Evolutionary conservation across 257 asterid genomes (phyloP).

Genomic region (Solanum stenotomum): DNA sequence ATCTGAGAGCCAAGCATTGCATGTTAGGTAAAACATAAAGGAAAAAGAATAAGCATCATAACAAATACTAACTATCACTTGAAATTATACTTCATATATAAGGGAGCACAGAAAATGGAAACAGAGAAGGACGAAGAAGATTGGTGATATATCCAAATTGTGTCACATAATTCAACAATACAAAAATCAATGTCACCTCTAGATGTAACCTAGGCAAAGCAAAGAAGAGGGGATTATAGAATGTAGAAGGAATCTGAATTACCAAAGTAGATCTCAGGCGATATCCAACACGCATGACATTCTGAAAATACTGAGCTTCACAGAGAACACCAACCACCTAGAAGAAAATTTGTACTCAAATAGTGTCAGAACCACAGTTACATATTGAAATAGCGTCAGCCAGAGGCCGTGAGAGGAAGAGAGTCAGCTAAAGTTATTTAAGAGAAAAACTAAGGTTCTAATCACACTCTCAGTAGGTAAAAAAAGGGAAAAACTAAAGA

Average conservation of each 20-base stretch:
- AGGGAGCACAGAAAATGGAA: background rate
- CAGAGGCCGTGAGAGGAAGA: background rate
- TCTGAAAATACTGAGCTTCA: conserved; percentile 96
- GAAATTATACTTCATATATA: background rate
- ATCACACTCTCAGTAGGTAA: background rate
- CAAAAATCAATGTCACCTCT: background rate
- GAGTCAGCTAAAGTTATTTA: background rate
- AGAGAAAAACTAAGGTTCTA: background rate
- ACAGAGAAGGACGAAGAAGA: background rate
- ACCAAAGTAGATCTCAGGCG: conserved; percentile 91
- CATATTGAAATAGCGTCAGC: background rate
- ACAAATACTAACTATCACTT: background rate
- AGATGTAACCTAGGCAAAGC: background rate
- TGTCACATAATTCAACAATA: background rate
- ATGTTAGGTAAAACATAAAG: background rate
- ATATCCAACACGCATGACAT: conserved; percentile 96
- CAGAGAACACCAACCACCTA: conserved; percentile 82
- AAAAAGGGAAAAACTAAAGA: background rate
- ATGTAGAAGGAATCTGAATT: conserved; percentile 11
- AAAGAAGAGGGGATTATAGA: background rate
- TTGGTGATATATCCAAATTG: background rate
- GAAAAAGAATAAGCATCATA: background rate
- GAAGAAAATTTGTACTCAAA: background rate
- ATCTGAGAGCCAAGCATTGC: background rate
- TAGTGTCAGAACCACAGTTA: background rate